Evolutionary conservation across 1,284 basidiomycete species (phyloP).

Genomic region (Rhodofomes roseus): DNA sequence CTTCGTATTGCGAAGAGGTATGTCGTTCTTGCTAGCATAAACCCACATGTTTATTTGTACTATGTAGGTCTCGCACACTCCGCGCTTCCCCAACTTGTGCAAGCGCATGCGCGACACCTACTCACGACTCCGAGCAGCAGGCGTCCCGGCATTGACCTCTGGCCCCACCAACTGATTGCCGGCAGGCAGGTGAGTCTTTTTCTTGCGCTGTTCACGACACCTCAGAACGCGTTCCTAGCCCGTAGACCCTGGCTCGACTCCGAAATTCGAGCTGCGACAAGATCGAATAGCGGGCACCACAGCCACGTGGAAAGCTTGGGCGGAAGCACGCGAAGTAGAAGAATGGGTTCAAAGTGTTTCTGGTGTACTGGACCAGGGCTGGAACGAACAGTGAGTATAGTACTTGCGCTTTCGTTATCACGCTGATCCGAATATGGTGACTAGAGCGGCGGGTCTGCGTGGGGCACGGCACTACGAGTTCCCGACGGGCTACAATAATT

Average conservation of each 20-base stretch:
- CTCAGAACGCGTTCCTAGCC: conserved; percentile 39
- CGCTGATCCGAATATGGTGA: background rate
- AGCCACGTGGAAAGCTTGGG: conserved; percentile 77
- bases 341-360: conserved; percentile 91
- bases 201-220: background rate
- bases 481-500: conserved; percentile 88
- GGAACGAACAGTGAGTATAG: conserved; percentile 77
- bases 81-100: conserved; percentile 72
- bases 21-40: background rate
- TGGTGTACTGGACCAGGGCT: conserved; percentile 81
- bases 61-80: conserved; percentile 65
- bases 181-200: conserved; percentile 55
- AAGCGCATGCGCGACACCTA: conserved; percentile 66
- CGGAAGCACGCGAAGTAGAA: conserved; percentile 84
- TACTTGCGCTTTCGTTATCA: conserved; percentile 1
- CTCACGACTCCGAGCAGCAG: conserved; percentile 44
- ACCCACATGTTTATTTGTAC: background rate
- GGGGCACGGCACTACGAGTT: conserved; percentile 84
- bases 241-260: conserved; percentile 53
- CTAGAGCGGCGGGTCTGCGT: conserved; percentile 50
- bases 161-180: conserved; percentile 86
- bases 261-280: conserved; percentile 68
- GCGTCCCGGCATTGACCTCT: conserved; percentile 59
- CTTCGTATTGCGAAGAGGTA: conserved; percentile 94
- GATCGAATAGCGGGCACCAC: conserved; percentile 76